Percentiles rank a stretch among this genome's conserved stretches.
Conservation (phyloP, 1,139 yeast species). For the Kurtzmaniella quercitrusa region DNA sequence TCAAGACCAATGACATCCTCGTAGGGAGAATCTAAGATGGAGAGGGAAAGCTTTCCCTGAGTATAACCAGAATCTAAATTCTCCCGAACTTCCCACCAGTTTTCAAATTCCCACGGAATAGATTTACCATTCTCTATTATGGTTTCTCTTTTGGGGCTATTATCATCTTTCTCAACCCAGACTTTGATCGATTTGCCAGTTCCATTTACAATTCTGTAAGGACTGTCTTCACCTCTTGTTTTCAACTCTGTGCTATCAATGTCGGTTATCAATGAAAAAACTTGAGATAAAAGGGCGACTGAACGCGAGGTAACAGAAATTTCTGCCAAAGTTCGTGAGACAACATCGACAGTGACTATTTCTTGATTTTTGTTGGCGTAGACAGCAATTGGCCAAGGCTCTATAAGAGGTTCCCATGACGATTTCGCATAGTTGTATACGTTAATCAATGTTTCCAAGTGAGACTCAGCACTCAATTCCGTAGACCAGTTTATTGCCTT, state of each 20-base stretch:
- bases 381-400: constrained; percentile 79
- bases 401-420: constrained; percentile 94
- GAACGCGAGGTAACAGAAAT: constrained; percentile 79
- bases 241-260: constrained; percentile 43
- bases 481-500: constrained; percentile 88
- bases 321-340: constrained; percentile 74
- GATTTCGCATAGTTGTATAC: constrained; percentile 89
- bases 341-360: constrained; percentile 55
- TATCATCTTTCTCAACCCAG: constrained; percentile 53
- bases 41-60: constrained; percentile 58
- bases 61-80: constrained; percentile 64
- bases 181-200: constrained; percentile 78
- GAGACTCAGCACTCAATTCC: constrained; percentile 69
- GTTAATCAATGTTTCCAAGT: constrained; percentile 67
- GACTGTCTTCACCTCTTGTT: constrained; percentile 78
- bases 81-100: constrained; percentile 86
- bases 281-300: constrained; percentile 70
- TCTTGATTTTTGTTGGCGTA: constrained; percentile 59
- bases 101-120: constrained; percentile 90
- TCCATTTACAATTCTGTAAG: constrained; percentile 76
- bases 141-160: constrained; percentile 18
- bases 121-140: constrained; percentile 46
- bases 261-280: constrained; percentile 52
- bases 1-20: constrained; percentile 54
- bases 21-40: constrained; percentile 52